Evolutionary conservation across 2,329 filamentous ascomycete genomes (phyloP).

Genomic region (Cadophora luteo-olivacea): DNA sequence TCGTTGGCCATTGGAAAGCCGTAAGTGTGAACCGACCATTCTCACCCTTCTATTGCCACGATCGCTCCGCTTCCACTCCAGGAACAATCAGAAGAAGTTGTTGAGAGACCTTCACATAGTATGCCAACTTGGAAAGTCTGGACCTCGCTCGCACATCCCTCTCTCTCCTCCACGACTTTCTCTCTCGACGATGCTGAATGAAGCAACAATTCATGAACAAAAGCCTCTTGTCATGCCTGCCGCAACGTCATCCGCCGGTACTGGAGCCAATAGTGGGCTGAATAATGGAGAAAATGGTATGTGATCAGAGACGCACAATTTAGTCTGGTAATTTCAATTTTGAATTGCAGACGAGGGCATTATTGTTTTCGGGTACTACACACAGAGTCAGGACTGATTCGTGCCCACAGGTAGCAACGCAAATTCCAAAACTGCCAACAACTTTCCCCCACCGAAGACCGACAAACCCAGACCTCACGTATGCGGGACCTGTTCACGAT

Average conservation of each 20-base stretch:
- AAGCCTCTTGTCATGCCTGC: conserved; percentile 42
- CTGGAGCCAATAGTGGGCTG: conserved; percentile 37
- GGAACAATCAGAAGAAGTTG: conserved; percentile 31
- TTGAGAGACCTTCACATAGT: conserved; percentile 36
- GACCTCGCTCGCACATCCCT: conserved; percentile 29
- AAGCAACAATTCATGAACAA: conserved; percentile 37
- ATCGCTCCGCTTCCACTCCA: conserved; percentile 29
- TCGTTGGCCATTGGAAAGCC: conserved; percentile 37
- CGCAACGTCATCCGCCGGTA: conserved; percentile 40
- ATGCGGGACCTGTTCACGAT: conserved; percentile 88
- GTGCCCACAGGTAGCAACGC: conserved; percentile 27
- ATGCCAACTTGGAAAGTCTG: conserved; percentile 34
- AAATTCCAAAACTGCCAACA: conserved; percentile 40
- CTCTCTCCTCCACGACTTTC: conserved; percentile 27
- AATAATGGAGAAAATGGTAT: conserved; percentile 43
- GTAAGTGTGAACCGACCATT: conserved; percentile 38
- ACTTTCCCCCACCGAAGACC: conserved; percentile 83
- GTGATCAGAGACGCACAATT: conserved; percentile 20
- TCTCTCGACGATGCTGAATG: conserved; percentile 38
- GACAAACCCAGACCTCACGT: conserved; percentile 97
- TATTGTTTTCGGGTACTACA: conserved; percentile 25
- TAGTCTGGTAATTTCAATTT: conserved; percentile 4
- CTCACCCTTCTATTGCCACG: conserved; percentile 34
- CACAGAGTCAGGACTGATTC: conserved; percentile 28
- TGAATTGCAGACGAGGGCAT: conserved; percentile 17